Base-by-base conservation (phyloP, 345 rosid genomes). In the Kandelia obovata region DNA sequence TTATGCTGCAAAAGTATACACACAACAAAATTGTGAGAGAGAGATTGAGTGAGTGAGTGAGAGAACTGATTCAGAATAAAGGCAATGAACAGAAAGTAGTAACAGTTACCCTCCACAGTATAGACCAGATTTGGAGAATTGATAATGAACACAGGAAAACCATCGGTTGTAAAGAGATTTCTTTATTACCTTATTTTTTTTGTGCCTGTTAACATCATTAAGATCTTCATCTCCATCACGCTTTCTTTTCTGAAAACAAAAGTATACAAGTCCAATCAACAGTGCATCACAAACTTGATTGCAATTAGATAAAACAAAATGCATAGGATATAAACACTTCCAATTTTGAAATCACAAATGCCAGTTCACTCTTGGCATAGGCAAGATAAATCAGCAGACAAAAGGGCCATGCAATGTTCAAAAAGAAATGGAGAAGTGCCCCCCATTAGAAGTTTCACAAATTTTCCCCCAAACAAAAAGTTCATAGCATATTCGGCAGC, bases 221-320 rank as follows among this genome's bases (percentile, higher is more conserved):
- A 88, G 78, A 83, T 92, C 92, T 81, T 95, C 99, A 32, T 90
- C 99, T 57, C 96, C 99, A 61, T 85, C 95, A 57, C 90, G 99
- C 85, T 92, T 95, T 83, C 99, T 84, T 87, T 90, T 95, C 99
- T 95, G 92, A 78, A 81, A 73, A 55, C 28, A 55, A 25, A 55
- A 23, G 26, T 7, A 55, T 2, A 7, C 9, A 55, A 55, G 16
- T 27, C 16, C 49, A 43, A 55, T 55, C 16, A 25, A 30, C 59
- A 55, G 28, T 23, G 30, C 17, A 55, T 9, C 0, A 0, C 5
- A n/a, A 53, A 53, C 28, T 23, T 26, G 9, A 25, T 55, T 13
- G 16, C 25, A 23, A 10, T 27, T 20, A 55, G 19, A 55, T 7
- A 55, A 55, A 55, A 25, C 28, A 55, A 15, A 55, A 7, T 1